phyloP scores from a whole-genome alignment of 805 yeast species.

The Starmerella scarabaei region DNA sequence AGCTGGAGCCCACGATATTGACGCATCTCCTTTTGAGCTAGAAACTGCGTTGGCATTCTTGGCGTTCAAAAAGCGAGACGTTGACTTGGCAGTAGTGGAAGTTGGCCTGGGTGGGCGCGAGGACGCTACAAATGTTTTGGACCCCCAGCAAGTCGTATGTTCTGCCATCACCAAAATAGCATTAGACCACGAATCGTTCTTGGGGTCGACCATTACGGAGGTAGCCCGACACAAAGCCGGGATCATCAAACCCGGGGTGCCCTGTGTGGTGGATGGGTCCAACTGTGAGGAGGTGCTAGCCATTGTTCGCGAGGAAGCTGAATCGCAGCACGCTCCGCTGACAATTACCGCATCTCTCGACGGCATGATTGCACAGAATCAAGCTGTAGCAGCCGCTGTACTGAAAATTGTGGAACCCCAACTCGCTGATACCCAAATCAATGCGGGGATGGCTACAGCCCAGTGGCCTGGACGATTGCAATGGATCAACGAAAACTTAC shows the following conservation, averaged over 20 bases:
- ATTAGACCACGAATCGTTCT: conserved; percentile 64
- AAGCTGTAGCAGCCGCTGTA: conserved; percentile 6
- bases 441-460: conserved; percentile 44
- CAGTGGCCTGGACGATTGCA: conserved; percentile 88
- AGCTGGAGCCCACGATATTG: conserved; percentile 35
- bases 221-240: conserved; percentile 83
- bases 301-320: conserved; percentile 8
- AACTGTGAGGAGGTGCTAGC: conserved; percentile 41
- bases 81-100: conserved; percentile 73
- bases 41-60: conserved; percentile 76
- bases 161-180: conserved; percentile 79
- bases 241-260: conserved; percentile 48
- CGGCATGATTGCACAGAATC: conserved; percentile 3
- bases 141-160: conserved; percentile 34
- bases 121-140: conserved; percentile 72
- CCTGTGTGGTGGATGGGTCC: conserved; percentile 60
- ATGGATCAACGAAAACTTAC: conserved; percentile 28
- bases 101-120: conserved; percentile 86
- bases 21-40: conserved; percentile 80
- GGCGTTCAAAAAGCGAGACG: conserved; percentile 46
- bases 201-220: conserved; percentile 51
- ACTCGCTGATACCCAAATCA: conserved; percentile 31
- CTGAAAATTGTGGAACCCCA: not conserved
- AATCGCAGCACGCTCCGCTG: conserved; percentile 3
- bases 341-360: conserved; percentile 24